Evolutionary conservation across 2,329 filamentous ascomycete genomes (phyloP).

Genomic region (Gliomastix tumulicola): DNA sequence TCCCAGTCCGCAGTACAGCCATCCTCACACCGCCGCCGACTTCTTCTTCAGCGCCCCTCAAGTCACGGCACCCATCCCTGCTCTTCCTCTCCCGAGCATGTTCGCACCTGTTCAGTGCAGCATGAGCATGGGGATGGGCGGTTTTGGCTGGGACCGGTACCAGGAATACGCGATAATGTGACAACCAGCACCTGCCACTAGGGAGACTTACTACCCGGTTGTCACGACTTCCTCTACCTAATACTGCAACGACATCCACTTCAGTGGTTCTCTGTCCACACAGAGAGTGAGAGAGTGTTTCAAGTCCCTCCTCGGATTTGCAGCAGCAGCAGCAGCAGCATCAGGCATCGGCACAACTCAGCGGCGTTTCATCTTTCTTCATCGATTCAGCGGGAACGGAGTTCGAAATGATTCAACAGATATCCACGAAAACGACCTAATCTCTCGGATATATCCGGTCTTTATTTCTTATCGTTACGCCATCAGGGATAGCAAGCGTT

Average conservation of each 20-base stretch:
- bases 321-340: conserved; percentile 29
- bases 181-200: conserved; percentile 49
- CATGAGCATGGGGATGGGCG: conserved; percentile 64
- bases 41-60: conserved; percentile 77
- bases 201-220: conserved; percentile 37
- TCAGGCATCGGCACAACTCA: conserved; percentile 22
- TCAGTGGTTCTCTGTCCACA: conserved; percentile 23
- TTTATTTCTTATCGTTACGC: conserved; percentile 18
- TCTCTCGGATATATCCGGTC: conserved; percentile 14
- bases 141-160: conserved; percentile 79
- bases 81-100: conserved; percentile 80
- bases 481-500: too few species aligned
- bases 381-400: conserved; percentile 32
- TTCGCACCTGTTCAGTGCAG: conserved; percentile 73
- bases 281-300: conserved; percentile 19
- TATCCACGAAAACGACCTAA: conserved; percentile 20
- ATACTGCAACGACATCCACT: conserved; percentile 20
- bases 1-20: conserved; percentile 70
- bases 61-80: conserved; percentile 65
- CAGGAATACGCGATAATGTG: conserved; percentile 87
- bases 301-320: conserved; percentile 21
- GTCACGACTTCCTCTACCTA: conserved; percentile 23
- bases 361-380: conserved; percentile 27
- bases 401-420: conserved; percentile 27
- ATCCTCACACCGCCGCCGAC: conserved; percentile 63